phyloP scores from a whole-genome alignment of 495 filamentous ascomycete species.

The Lindgomyces ingoldianus region DNA sequence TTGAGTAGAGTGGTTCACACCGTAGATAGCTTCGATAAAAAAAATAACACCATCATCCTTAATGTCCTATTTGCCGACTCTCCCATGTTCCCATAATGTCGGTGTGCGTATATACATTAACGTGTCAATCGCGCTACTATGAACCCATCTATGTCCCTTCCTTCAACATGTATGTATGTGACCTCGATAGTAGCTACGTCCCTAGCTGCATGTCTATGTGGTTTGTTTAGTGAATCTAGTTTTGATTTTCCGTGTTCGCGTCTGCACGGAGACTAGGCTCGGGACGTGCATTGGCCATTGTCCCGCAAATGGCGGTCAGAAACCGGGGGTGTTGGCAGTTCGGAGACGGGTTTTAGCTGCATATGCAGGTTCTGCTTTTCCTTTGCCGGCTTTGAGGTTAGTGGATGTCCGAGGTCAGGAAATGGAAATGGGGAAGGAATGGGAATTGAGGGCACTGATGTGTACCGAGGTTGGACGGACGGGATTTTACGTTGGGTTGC shows the following conservation, averaged over 20 bases:
- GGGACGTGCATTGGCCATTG: background rate
- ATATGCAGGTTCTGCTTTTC: background rate
- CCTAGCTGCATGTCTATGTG: background rate
- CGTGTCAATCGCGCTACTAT: slow-evolving; percentile 3
- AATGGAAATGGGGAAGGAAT: too few species aligned
- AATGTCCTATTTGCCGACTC: too few species aligned
- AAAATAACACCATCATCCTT: too few species aligned
- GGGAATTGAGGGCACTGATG: background rate
- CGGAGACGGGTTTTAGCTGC: background rate
- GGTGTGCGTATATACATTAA: background rate
- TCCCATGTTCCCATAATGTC: background rate
- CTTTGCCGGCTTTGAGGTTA: background rate
- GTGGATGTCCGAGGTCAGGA: background rate
- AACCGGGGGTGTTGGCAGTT: background rate
- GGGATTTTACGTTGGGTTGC: too few species aligned
- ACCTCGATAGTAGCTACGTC: background rate
- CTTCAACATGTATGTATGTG: too few species aligned
- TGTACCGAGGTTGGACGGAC: background rate
- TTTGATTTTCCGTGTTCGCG: background rate
- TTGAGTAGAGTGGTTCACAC: background rate
- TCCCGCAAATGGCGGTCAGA: slow-evolving; percentile 15
- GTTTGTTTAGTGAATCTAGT: background rate
- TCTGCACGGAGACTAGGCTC: background rate
- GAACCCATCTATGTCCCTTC: too few species aligned
- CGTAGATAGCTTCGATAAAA: background rate